Evolutionary conservation across 2,329 filamentous ascomycete genomes (phyloP), one percentile per base, ranked within the genome.

Genomic region (Thielaviopsis populi): DNA sequence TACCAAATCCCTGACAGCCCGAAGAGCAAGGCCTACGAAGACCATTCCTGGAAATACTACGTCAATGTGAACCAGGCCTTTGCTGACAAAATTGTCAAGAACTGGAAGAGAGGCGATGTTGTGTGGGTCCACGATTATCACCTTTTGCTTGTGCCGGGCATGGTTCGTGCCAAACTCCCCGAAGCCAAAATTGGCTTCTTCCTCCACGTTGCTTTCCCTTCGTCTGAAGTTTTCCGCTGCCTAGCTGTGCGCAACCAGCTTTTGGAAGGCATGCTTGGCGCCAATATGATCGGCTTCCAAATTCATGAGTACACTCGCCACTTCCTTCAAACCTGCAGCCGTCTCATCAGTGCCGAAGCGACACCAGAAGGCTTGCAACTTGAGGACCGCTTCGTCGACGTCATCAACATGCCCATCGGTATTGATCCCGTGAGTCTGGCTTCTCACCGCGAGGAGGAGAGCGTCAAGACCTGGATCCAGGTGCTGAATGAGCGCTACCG

Each of bases 111-210:
- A 33, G 91, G 90, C 50, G 94, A 97, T 72, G 84, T 88, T 58
- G 88, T 97, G 70, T 97, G 92, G 92, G 79, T 97, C 54, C 91
- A 97, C 72, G 92, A 97, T 73, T 97, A 97, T 72, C 92, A 97
- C 73, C 79, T 97, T 59, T 80, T 96, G 3, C 80, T 97, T 5
- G 89, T 97, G 0, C 92, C 92, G 2, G 81, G 79, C 58, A 95
- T 97, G 89, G 79, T 97, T 56, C 88, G 92, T 33, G 86, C 95
- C 75, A 88, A 91, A 77, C 79, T 94, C 10, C 91, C 92, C 0
- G 90, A 96, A 68, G 92, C 92, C 17, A 88, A 95, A 75, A 96
- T 97, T 69, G 92, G 92, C 11, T 94, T 97, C 77, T 97, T 96
- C 76, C 77, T 97, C 17, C 92, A 97, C 72, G 90, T 92, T 33